A percentile compares a stretch with the other conserved stretches of the same genome.
These are phyloP conservation scores for Nicotiana benthamiana DNA, from an alignment of 257 asterid species.

Conservation along the genomic window DNA sequence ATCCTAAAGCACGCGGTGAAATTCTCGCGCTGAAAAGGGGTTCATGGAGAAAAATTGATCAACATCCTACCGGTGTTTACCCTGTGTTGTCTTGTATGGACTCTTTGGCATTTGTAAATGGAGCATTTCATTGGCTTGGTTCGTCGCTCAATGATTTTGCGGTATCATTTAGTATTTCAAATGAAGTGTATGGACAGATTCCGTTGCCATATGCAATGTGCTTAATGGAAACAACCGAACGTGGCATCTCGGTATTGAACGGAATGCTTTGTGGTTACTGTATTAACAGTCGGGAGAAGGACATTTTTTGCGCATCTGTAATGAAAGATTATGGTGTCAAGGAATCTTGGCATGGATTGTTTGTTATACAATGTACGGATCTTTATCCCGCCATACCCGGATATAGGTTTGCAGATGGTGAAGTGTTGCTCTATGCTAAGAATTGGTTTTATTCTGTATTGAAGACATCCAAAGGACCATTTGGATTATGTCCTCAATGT, in stretches of 20 bases:
- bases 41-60: neutral
- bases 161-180: too few species aligned
- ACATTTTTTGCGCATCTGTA: neutral
- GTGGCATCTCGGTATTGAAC: too few species aligned
- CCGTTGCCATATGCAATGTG: too few species aligned
- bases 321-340: conserved; percentile 5
- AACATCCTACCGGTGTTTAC: neutral
- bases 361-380: neutral
- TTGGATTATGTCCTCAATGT: neutral
- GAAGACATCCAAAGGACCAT: neutral
- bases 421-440: neutral
- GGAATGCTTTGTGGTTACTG: too few species aligned
- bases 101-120: neutral
- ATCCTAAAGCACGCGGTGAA: neutral
- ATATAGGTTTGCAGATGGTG: neutral
- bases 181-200: too few species aligned
- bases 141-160: neutral
- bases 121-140: conserved; percentile 8
- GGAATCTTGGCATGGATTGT: neutral
- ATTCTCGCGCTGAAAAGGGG: too few species aligned
- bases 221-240: too few species aligned
- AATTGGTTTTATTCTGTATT: neutral
- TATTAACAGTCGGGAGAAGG: too few species aligned
- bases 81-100: neutral
- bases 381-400: neutral